phyloP scores from a whole-genome alignment of 1,284 basidiomycete genomes.

The Xerocomus cyaneibrunnescens region DNA sequence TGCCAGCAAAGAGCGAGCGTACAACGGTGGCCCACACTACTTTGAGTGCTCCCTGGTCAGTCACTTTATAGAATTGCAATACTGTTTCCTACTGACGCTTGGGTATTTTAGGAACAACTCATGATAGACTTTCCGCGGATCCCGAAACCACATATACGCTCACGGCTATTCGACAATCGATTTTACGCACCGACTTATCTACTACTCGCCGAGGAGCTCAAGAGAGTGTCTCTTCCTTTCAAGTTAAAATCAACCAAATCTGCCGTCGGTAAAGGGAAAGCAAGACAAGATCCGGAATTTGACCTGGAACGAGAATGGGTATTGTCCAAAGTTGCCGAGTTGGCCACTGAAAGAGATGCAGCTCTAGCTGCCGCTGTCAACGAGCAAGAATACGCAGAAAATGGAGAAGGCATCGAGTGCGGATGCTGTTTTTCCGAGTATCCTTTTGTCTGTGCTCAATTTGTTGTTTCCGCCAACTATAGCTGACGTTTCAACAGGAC shows the following conservation, averaged over 20 bases:
- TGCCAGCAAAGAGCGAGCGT: slow-evolving; percentile 42
- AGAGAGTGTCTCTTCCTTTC: slow-evolving; percentile 40
- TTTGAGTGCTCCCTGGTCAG: slow-evolving; percentile 50
- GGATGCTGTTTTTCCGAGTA: slow-evolving; percentile 79
- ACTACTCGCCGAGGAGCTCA: slow-evolving; percentile 41
- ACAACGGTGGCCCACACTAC: slow-evolving; percentile 46
- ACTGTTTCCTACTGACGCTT: slow-evolving; percentile 5
- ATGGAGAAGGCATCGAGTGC: slow-evolving; percentile 67
- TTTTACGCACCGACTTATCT: slow-evolving; percentile 65
- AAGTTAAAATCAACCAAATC: slow-evolving; percentile 40
- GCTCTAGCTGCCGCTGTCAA: slow-evolving; percentile 27
- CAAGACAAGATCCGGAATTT: slow-evolving; percentile 43
- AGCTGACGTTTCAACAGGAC: slow-evolving; percentile 44
- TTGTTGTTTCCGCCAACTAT: background rate
- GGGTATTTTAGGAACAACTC: slow-evolving; percentile 46
- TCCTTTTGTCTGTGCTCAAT: slow-evolving; percentile 56
- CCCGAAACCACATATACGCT: slow-evolving; percentile 51
- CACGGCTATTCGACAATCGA: slow-evolving; percentile 39
- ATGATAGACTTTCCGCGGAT: slow-evolving; percentile 56
- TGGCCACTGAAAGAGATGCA: slow-evolving; percentile 21
- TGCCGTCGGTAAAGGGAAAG: slow-evolving; percentile 44
- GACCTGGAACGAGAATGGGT: slow-evolving; percentile 50
- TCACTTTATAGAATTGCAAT: slow-evolving; percentile 2
- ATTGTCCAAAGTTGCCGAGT: slow-evolving; percentile 19
- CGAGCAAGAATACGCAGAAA: slow-evolving; percentile 43